phyloP scores from a whole-genome alignment of 148 eudicot species.

The Chenopodium suecicum region DNA sequence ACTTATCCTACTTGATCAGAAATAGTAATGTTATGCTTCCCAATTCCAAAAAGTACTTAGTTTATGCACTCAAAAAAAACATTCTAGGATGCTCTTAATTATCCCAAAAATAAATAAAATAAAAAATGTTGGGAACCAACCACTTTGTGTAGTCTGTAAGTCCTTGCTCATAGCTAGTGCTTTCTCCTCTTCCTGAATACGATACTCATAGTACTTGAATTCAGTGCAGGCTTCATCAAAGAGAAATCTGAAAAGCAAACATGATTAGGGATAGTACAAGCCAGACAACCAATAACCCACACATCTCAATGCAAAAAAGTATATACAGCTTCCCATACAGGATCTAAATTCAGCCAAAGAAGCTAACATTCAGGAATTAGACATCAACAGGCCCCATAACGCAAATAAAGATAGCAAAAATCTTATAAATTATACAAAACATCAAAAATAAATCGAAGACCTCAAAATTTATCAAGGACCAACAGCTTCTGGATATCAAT shows the following conservation, averaged over 20 bases:
- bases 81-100: too few species aligned
- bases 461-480: not conserved
- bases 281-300: not conserved
- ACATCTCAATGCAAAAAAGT: not conserved
- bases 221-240: slow-evolving; percentile 82
- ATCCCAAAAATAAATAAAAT: too few species aligned
- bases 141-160: slow-evolving; percentile 44
- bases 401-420: not conserved
- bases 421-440: not conserved
- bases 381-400: not conserved
- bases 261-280: not conserved
- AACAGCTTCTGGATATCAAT: not conserved
- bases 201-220: slow-evolving; percentile 82
- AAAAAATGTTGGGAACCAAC: slow-evolving; percentile 33
- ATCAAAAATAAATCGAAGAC: too few species aligned
- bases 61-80: too few species aligned
- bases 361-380: not conserved
- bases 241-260: slow-evolving; percentile 57
- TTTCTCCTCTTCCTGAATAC: slow-evolving; percentile 76
- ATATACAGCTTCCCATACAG: not conserved
- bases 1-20: too few species aligned
- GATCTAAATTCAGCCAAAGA: not conserved
- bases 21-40: too few species aligned
- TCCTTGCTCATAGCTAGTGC: slow-evolving; percentile 48
- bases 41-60: too few species aligned